Base-by-base conservation (phyloP, 2,329 filamentous ascomycete species). In the Hypoxylon sp. region DNA sequence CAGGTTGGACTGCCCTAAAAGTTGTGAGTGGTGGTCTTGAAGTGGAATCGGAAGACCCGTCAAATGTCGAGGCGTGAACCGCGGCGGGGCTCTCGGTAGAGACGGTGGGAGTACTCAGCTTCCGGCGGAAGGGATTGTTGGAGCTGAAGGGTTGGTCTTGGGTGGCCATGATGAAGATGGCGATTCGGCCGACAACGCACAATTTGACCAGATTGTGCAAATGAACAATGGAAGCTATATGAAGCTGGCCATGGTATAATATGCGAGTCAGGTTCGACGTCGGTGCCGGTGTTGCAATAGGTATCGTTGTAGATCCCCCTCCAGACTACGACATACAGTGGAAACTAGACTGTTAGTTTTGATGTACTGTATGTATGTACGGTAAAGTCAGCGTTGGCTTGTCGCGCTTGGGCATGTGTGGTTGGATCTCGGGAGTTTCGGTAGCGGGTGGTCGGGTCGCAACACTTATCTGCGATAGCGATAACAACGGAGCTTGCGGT, bases 51-150 rank as follows among this genome's bases (percentile, higher is more conserved):
- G 58, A 50, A 50, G 69, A 25, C 13, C 50, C 63, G 48, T 74
- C 68, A 48, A 72, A 63, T 56, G 46, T 71, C 41, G 69, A 66
- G 51, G 41, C 63, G 13, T 58, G 56, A 52, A 55, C 17, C 50
- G 68, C 43, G 65, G 71, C 56, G 58, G 67, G 51, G 69, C 57
- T 45, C 56, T 69, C 51, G 58, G 63, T 68, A 62, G 69, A 69
- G 41, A 61, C 65, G 65, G 69, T 60, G 43, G 59, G 65, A 46
- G 73, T 65, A 34, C 68, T 71, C 30, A 70, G 49, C 75, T 81
- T 85, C 71, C 81, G 83, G 69, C 85, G 85, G 74, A 87, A 87
- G 10, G 85, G 85, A 71, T 87, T 87, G 78, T 85, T 80, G 75
- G 85, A 81, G 51, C 75, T 77, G 63, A 82, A 77, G 52, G 78